A percentile compares a stretch with the other conserved stretches of the same genome.
These are phyloP conservation scores for Clavariopsis aquatica DNA, from an alignment of 495 filamentous ascomycete species.

Conservation along the genomic window DNA sequence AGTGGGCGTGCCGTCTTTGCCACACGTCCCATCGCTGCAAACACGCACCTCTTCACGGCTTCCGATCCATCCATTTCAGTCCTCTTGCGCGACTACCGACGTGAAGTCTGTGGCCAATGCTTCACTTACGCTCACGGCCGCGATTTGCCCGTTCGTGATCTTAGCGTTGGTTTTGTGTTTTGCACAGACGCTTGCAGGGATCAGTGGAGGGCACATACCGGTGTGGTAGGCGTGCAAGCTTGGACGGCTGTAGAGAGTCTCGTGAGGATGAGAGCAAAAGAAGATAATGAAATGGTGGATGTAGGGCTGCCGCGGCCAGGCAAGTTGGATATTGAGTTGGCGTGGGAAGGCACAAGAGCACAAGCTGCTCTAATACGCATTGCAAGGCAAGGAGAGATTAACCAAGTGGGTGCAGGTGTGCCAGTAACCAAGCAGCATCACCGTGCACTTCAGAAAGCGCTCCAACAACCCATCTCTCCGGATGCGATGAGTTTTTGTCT, in stretches of 20 bases:
- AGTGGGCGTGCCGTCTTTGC: slow-evolving; percentile 45
- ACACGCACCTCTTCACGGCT: slow-evolving; percentile 31
- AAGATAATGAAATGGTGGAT: slow-evolving; percentile 33
- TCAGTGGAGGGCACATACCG: slow-evolving; percentile 31
- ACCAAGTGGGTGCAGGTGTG: background rate
- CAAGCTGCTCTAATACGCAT: slow-evolving; percentile 28
- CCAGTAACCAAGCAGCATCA: slow-evolving; percentile 25
- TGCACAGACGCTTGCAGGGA: slow-evolving; percentile 36
- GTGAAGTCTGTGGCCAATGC: slow-evolving; percentile 47
- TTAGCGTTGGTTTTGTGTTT: slow-evolving; percentile 39
- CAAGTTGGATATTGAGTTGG: slow-evolving; percentile 17
- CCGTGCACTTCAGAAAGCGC: slow-evolving; percentile 25
- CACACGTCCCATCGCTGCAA: slow-evolving; percentile 25
- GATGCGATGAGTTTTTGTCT: slow-evolving; percentile 40
- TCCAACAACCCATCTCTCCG: slow-evolving; percentile 27
- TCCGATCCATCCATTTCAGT: slow-evolving; percentile 35
- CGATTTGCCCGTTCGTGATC: slow-evolving; percentile 34
- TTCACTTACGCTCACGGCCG: slow-evolving; percentile 44
- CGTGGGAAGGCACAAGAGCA: slow-evolving; percentile 20
- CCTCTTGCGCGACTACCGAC: slow-evolving; percentile 43
- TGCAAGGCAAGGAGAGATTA: slow-evolving; percentile 18
- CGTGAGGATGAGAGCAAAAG: slow-evolving; percentile 19
- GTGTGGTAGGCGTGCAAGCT: slow-evolving; percentile 36
- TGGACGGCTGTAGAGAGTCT: slow-evolving; percentile 34
- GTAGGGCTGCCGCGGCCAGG: slow-evolving; percentile 22